Evolutionary conservation across 306 rosid genomes (phyloP).

Genomic region (Sophora flavescens): DNA sequence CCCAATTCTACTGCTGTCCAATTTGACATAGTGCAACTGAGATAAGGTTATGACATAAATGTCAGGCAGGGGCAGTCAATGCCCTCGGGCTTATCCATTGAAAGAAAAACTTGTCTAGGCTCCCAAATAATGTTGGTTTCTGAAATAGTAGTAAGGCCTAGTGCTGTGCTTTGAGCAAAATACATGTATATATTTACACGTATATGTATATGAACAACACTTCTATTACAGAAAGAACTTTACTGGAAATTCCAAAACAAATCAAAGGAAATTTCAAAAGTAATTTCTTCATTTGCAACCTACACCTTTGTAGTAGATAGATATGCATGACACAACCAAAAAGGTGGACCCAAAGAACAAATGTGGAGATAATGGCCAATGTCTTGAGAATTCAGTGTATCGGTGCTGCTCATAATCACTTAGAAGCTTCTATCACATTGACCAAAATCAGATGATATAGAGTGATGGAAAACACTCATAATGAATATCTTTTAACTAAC

Average conservation of each 20-base stretch:
- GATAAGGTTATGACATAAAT: conserved; percentile 4
- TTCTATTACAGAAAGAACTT: neutral
- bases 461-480: conserved; percentile 12
- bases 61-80: conserved; percentile 10
- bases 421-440: conserved; percentile 6
- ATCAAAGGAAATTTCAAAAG: neutral
- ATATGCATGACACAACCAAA: conserved; percentile 14
- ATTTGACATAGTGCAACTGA: neutral
- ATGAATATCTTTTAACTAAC: neutral
- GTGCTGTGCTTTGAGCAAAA: neutral
- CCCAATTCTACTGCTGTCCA: neutral
- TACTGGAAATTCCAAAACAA: neutral
- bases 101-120: neutral
- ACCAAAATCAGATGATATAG: neutral
- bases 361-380: neutral
- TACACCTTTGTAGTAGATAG: neutral
- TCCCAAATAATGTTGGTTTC: neutral
- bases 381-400: neutral
- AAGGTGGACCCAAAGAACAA: conserved; percentile 1
- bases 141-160: neutral
- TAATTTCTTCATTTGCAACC: neutral
- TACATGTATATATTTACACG: neutral
- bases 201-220: neutral
- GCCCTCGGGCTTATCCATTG: conserved; percentile 14
- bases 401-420: neutral